Conservation (phyloP, 2,329 filamentous ascomycete genomes). For the Aureobasidium subglaciale region DNA sequence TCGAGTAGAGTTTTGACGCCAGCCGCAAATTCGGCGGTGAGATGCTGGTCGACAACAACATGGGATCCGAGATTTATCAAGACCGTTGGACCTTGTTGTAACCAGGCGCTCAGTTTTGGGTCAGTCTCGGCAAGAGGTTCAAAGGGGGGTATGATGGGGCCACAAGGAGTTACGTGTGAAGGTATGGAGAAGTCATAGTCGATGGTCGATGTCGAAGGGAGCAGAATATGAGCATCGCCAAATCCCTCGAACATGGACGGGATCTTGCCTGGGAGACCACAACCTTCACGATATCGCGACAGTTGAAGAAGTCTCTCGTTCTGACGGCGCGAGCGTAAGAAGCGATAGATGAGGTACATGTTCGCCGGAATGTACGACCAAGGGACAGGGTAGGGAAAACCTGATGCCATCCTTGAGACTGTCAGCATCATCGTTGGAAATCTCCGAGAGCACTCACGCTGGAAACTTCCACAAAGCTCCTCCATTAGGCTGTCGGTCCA, state of each 20-base stretch:
- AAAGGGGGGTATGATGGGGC: neutral
- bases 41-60: neutral
- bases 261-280: neutral
- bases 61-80: conserved; percentile 12
- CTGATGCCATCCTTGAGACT: neutral
- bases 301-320: neutral
- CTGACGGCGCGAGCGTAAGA: neutral
- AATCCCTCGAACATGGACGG: neutral
- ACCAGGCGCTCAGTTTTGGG: neutral
- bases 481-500: neutral
- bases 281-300: neutral
- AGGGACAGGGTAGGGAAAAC: neutral
- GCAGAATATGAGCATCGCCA: neutral
- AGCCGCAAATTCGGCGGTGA: neutral
- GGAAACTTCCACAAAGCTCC: conserved; percentile 8
- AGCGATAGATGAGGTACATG: neutral
- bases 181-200: neutral
- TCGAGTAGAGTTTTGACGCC: conserved; percentile 4
- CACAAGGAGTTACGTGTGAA: neutral
- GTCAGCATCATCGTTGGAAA: neutral
- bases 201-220: neutral
- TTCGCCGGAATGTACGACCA: neutral
- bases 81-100: conserved; percentile 4
- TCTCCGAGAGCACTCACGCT: neutral
- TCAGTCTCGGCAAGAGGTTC: neutral